Conservation (phyloP, 768 basidiomycete species). For the Leccinellum luteum region DNA sequence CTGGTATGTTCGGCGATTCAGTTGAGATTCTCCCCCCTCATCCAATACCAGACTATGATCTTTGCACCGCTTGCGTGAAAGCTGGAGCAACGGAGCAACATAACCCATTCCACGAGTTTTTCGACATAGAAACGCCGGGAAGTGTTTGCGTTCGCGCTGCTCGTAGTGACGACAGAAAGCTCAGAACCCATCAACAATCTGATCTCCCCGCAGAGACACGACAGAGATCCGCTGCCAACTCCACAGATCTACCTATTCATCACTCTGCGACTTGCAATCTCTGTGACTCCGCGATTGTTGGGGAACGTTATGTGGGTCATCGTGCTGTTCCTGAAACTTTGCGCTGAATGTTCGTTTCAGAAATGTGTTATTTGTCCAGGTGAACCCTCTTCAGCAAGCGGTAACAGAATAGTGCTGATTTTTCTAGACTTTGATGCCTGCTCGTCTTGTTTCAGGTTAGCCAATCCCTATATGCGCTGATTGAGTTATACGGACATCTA, state of each 20-base stretch:
- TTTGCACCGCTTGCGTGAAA: constrained; percentile 59
- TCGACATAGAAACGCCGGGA: constrained; percentile 64
- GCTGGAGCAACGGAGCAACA: constrained; percentile 50
- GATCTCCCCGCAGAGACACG: neutral
- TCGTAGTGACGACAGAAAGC: constrained; percentile 32
- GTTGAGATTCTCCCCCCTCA: neutral
- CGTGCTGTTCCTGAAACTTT: neutral
- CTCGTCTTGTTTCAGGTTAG: constrained; percentile 60
- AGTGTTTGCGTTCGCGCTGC: constrained; percentile 65
- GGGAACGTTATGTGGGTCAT: constrained; percentile 66
- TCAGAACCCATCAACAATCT: constrained; percentile 7
- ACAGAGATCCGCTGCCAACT: neutral
- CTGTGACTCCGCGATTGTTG: constrained; percentile 69
- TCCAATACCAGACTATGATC: constrained; percentile 57
- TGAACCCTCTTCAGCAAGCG: constrained; percentile 4
- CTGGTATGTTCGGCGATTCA: constrained; percentile 40
- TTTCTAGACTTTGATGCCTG: constrained; percentile 74
- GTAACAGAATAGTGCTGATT: constrained; percentile 6
- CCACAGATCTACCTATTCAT: constrained; percentile 27
- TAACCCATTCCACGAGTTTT: constrained; percentile 67
- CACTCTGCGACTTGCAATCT: constrained; percentile 76
- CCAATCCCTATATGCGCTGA: neutral
- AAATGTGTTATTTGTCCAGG: constrained; percentile 75
- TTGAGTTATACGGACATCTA: neutral
- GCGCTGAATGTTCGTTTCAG: constrained; percentile 34